Conservation (phyloP, 1,284 basidiomycete species). For the Abortiporus biennis region DNA sequence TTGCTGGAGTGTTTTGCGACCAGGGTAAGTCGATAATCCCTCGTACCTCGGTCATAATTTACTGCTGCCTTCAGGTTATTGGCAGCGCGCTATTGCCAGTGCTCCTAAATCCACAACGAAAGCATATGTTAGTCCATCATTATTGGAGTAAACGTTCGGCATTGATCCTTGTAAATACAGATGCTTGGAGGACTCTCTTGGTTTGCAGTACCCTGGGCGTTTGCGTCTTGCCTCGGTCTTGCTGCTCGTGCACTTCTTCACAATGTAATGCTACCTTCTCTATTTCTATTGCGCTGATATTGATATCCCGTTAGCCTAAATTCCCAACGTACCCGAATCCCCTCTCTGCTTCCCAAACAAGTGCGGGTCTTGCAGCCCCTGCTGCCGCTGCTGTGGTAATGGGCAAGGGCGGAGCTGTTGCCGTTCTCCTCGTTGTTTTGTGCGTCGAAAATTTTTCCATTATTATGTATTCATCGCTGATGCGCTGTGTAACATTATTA, state of each 20-base stretch:
- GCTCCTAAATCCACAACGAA: conserved; percentile 43
- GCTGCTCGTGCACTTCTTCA: conserved; percentile 42
- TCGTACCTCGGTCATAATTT: neutral
- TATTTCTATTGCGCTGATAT: neutral
- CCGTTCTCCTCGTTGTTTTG: conserved; percentile 49
- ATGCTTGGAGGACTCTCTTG: conserved; percentile 58
- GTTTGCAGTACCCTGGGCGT: conserved; percentile 57
- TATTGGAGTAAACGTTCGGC: neutral
- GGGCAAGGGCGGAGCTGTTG: conserved; percentile 45
- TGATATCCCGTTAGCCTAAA: conserved; percentile 26
- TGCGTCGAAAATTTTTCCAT: conserved; percentile 24
- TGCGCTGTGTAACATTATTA: conserved; percentile 13
- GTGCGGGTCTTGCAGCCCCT: conserved; percentile 47
- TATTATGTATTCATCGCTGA: neutral
- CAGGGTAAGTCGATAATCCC: conserved; percentile 29
- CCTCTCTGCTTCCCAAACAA: conserved; percentile 40
- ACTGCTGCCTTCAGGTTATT: conserved; percentile 31
- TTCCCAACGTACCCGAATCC: conserved; percentile 50
- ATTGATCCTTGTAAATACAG: conserved; percentile 17
- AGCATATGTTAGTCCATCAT: conserved; percentile 33
- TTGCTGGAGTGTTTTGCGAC: conserved; percentile 43
- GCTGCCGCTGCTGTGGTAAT: conserved; percentile 46
- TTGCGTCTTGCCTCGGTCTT: conserved; percentile 52
- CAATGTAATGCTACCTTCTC: conserved; percentile 24
- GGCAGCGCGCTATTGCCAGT: conserved; percentile 46